These are phyloP conservation scores for Zoysia pacifica DNA, from an alignment of 176 grass and related monocot genomes.

Conservation along the genomic window DNA sequence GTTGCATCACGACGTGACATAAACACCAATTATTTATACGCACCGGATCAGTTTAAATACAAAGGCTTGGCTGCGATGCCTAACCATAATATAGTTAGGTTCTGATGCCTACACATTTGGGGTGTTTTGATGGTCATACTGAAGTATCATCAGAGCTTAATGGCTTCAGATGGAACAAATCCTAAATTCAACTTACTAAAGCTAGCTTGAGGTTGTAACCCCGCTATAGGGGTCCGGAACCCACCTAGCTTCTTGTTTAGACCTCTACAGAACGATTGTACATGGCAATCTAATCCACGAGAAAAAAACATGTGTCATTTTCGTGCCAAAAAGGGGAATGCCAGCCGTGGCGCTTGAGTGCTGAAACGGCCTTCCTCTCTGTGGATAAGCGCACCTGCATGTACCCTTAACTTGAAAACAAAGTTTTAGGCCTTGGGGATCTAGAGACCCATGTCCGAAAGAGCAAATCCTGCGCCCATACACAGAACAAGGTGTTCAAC, in stretches of 20 bases:
- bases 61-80: constrained; percentile 14
- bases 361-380: not conserved
- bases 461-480: not conserved
- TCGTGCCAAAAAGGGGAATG: constrained; percentile 60
- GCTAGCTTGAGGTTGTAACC: not conserved
- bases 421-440: constrained; percentile 29
- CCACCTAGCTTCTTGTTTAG: too few relatives aligned
- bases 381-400: constrained; percentile 33
- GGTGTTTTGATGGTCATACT: constrained; percentile 32
- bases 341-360: constrained; percentile 42
- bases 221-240: too few relatives aligned
- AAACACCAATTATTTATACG: constrained; percentile 36
- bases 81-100: constrained; percentile 27
- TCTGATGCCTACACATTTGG: constrained; percentile 42
- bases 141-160: constrained; percentile 32
- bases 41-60: constrained; percentile 47
- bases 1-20: constrained; percentile 55
- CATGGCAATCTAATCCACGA: too few relatives aligned
- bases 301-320: constrained; percentile 4
- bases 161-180: constrained; percentile 15
- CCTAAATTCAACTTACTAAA: too few relatives aligned
- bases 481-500: not conserved
- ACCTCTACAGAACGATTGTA: too few relatives aligned
- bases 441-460: not conserved
- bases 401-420: constrained; percentile 47